Evolutionary conservation across 805 yeast genomes (phyloP), one percentile per base, ranked within the genome.

Genomic region (Danielia reshetovae): DNA sequence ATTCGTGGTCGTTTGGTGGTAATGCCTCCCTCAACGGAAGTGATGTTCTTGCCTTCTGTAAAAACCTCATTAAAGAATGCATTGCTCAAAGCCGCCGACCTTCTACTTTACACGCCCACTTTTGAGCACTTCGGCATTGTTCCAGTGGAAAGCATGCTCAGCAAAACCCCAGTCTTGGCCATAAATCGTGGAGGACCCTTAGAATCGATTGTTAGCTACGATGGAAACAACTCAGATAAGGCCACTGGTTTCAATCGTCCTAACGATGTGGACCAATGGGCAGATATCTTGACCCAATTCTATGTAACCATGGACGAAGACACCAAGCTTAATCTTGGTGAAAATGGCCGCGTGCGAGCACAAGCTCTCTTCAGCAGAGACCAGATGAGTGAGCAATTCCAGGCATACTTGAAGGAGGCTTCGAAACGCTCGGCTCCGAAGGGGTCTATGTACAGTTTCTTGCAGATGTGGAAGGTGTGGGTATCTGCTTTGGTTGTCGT

Each of bases 61-160:
- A 72, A 84, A 26, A 70, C 87, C 1, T 54, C 70, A 2, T 55
- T 84, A 39, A 86, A 87, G 39, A 59, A 79, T 70, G 53, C 63
- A 72, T 68, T 93, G 18, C 62, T 93, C 22, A 55, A 70, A 24
- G 58, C 65, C 7, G 70, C 89, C 2, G 70, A 72, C 30, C 47
- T 84, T 36, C 67, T 93, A 15, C 60, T 89, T 29, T 93, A 93
- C 54, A 93, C 99, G 0, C 98, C 99, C 3, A 70, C 84, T 0
- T 74, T 74, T 49, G 98, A 93, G 58, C 99, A 93, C 62, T 93
- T 93, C 55, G 99, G 99, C 10, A 93, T 93, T 44, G 99, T 93
- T 7, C 99, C 99, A 1, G 70, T 93, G 11, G 98, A 93, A 56
- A 89, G 96, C 9, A 89, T 93, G 97, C 71, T 81, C 30, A 69